Conservation (phyloP, 768 basidiomycete species). For the Lanmaoa pseudosensibilis region DNA sequence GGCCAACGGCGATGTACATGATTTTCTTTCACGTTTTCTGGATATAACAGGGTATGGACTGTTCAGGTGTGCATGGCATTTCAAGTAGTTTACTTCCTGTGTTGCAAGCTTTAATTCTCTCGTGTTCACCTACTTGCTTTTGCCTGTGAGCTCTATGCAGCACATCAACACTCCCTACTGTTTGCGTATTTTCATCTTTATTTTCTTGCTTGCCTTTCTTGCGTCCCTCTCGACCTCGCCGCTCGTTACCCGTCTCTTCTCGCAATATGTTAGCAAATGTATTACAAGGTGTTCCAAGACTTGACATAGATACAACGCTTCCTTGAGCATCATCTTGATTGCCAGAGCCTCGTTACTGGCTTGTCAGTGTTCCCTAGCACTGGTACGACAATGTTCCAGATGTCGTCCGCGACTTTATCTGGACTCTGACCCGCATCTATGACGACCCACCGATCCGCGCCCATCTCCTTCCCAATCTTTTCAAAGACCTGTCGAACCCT, state of each 20-base stretch:
- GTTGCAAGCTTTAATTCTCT: constrained; percentile 12
- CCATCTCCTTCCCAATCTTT: constrained; percentile 55
- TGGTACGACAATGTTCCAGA: constrained; percentile 55
- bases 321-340: neutral
- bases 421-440: constrained; percentile 57
- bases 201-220: constrained; percentile 13
- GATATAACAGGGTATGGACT: constrained; percentile 16
- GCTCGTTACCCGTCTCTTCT: constrained; percentile 21
- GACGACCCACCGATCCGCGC: constrained; percentile 47
- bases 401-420: constrained; percentile 50
- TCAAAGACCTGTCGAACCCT: constrained; percentile 62
- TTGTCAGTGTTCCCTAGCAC: constrained; percentile 38
- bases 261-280: constrained; percentile 29
- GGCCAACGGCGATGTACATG: neutral
- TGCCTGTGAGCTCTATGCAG: constrained; percentile 5
- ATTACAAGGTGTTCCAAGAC: constrained; percentile 17
- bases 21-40: constrained; percentile 13
- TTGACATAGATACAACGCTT: constrained; percentile 4
- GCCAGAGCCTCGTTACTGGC: constrained; percentile 57
- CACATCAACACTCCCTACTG: constrained; percentile 11
- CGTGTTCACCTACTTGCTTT: constrained; percentile 12
- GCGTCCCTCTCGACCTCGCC: constrained; percentile 3
- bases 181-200: constrained; percentile 8
- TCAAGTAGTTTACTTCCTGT: constrained; percentile 19
- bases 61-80: constrained; percentile 19